A percentile compares a stretch with the other conserved stretches of the same genome.
Conservation (phyloP, 306 rosid species). For the Macrotyloma uniflorum region DNA sequence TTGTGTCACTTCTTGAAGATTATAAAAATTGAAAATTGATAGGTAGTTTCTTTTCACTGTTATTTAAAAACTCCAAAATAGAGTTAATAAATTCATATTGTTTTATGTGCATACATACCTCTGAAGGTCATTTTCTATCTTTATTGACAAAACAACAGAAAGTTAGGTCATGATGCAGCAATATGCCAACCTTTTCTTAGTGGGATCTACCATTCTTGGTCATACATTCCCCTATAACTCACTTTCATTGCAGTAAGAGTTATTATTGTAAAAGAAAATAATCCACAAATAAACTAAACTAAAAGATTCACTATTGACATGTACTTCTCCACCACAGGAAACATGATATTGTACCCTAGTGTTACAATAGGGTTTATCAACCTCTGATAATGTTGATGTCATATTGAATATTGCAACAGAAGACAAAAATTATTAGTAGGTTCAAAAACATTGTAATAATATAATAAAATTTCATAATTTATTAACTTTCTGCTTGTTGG, state of each 20-base stretch:
- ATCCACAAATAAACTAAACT: not conserved
- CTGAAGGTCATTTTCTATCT: constrained; percentile 33
- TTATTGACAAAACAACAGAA: constrained; percentile 32
- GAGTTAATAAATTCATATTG: not conserved
- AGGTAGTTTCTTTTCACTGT: not conserved
- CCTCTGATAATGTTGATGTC: too few species aligned
- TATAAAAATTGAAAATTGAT: constrained; percentile 15
- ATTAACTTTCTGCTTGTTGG: too few species aligned
- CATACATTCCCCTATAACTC: constrained; percentile 2
- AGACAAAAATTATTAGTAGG: too few species aligned
- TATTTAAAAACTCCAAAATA: constrained; percentile 17
- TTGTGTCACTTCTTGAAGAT: not conserved
- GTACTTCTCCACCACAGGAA: too few species aligned
- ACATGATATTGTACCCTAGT: too few species aligned
- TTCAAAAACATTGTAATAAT: too few species aligned
- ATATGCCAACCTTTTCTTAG: constrained; percentile 38
- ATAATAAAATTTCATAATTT: too few species aligned
- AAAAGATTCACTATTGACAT: too few species aligned
- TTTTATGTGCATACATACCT: not conserved
- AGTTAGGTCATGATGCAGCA: constrained; percentile 39
- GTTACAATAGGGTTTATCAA: too few species aligned
- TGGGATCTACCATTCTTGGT: constrained; percentile 20
- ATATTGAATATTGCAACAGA: too few species aligned
- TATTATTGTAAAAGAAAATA: not conserved
- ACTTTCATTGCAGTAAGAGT: constrained; percentile 15